phyloP scores from a whole-genome alignment of 306 rosid genomes.

The Canavalia gladiata region DNA sequence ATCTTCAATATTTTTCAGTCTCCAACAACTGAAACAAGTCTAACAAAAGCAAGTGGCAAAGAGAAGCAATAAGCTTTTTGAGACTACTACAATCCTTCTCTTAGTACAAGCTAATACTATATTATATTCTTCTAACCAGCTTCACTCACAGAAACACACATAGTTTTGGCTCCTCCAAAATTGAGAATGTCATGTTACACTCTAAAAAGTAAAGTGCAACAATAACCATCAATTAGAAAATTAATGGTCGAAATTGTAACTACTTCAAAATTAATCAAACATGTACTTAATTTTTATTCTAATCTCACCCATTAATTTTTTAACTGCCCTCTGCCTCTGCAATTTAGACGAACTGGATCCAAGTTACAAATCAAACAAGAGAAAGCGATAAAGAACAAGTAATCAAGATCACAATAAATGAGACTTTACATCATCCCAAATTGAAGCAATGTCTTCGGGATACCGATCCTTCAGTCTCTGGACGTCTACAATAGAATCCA shows the following conservation, averaged over 20 bases:
- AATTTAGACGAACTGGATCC: no score
- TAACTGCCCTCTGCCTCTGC: no score
- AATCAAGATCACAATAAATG: slow-evolving; percentile 17
- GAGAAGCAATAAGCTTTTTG: not conserved
- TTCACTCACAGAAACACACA: not conserved
- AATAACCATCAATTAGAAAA: no score
- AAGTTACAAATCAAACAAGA: not conserved
- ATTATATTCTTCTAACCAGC: not conserved
- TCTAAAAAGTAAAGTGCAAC: no score
- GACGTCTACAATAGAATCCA: slow-evolving; percentile 80
- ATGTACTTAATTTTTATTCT: no score
- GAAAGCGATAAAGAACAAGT: slow-evolving; percentile 9
- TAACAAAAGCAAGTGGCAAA: slow-evolving; percentile 35
- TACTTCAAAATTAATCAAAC: no score
- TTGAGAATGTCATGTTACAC: no score
- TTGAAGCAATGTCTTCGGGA: slow-evolving; percentile 76
- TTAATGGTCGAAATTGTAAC: no score
- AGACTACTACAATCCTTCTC: not conserved
- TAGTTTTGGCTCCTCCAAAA: no score
- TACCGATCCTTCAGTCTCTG: slow-evolving; percentile 74
- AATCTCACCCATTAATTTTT: no score
- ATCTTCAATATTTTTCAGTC: not conserved
- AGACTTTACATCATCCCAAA: slow-evolving; percentile 90
- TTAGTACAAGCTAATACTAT: not conserved
- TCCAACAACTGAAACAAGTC: slow-evolving; percentile 15